Percentiles rank a stretch among this genome's conserved stretches.
Conservation (phyloP, 352 stramenopile species). For the Pythium periplocum region DNA sequence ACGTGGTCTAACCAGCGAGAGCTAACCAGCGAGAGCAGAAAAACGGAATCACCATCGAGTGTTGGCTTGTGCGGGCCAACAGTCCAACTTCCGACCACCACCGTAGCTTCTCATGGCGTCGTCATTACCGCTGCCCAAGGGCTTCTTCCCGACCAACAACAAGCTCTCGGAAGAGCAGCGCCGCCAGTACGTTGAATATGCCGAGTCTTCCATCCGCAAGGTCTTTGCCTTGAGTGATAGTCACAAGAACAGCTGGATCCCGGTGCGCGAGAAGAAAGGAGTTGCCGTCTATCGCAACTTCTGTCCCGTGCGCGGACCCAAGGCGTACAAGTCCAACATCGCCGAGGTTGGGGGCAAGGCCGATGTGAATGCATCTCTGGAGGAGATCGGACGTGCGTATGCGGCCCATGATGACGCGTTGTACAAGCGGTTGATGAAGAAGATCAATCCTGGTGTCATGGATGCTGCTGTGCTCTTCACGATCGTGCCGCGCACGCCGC, state of each 20-base stretch:
- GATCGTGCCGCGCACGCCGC: slow-evolving; percentile 65
- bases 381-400: slow-evolving; percentile 71
- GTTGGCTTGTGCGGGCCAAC: background rate
- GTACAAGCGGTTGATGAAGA: slow-evolving; percentile 77
- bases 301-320: slow-evolving; percentile 39
- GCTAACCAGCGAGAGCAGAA: background rate
- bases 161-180: slow-evolving; percentile 65
- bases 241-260: slow-evolving; percentile 83
- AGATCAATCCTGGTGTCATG: slow-evolving; percentile 65
- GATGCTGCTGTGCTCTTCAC: slow-evolving; percentile 76
- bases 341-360: slow-evolving; percentile 72
- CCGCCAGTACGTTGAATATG: slow-evolving; percentile 74
- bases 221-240: slow-evolving; percentile 77
- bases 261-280: slow-evolving; percentile 78
- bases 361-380: slow-evolving; percentile 58
- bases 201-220: slow-evolving; percentile 76
- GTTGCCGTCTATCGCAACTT: slow-evolving; percentile 82
- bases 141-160: slow-evolving; percentile 69
- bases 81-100: slow-evolving; percentile 3
- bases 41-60: slow-evolving; percentile 1
- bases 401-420: slow-evolving; percentile 74
- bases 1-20: slow-evolving; percentile 4
- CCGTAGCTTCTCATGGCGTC: slow-evolving; percentile 31
- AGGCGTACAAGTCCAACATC: slow-evolving; percentile 71
- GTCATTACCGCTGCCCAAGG: slow-evolving; percentile 61